Evolutionary conservation across 2,329 filamentous ascomycete genomes (phyloP).

Genomic region (Triangularia setosa): DNA sequence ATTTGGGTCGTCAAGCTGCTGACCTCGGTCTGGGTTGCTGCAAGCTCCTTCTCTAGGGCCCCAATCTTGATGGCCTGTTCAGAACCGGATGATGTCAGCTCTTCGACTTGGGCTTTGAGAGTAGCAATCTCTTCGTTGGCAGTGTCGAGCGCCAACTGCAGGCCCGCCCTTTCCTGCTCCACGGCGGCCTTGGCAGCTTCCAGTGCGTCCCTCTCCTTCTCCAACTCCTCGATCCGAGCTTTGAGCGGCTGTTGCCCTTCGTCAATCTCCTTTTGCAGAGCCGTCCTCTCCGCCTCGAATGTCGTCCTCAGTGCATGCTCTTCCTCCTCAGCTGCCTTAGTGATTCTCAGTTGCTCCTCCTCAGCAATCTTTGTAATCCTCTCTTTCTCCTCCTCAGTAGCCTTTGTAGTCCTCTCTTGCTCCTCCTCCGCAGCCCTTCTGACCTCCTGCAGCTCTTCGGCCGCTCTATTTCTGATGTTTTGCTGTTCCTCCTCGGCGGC

Average conservation of each 20-base stretch:
- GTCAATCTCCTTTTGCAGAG: conserved; percentile 21
- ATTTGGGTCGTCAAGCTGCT: conserved; percentile 19
- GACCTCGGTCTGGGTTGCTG: conserved; percentile 19
- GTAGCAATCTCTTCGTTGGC: conserved; percentile 27
- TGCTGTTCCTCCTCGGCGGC: conserved; percentile 24
- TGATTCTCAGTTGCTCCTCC: conserved; percentile 27
- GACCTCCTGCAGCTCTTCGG: conserved; percentile 9
- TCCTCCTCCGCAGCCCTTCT: conserved; percentile 17
- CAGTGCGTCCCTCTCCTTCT: conserved; percentile 30
- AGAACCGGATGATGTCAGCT: conserved; percentile 26
- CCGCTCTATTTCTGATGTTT: conserved; percentile 16
- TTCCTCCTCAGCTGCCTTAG: conserved; percentile 23
- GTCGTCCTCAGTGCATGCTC: conserved; percentile 25
- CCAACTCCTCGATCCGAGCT: conserved; percentile 23
- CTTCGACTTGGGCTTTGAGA: conserved; percentile 29
- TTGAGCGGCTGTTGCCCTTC: conserved; percentile 25
- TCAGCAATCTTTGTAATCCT: conserved; percentile 26
- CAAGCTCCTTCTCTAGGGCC: conserved; percentile 27
- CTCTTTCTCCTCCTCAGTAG: conserved; percentile 27
- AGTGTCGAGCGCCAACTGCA: conserved; percentile 23
- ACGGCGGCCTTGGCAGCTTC: conserved; percentile 27
- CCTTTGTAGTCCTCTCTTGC: conserved; percentile 8
- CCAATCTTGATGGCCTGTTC: conserved; percentile 26
- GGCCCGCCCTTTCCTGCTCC: conserved; percentile 27
- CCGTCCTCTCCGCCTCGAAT: conserved; percentile 24